A percentile compares a stretch with the other conserved stretches of the same genome.
These are phyloP conservation scores for Botrytis sinoallii DNA, from an alignment of 2,329 filamentous ascomycete genomes.

Conservation along the genomic window DNA sequence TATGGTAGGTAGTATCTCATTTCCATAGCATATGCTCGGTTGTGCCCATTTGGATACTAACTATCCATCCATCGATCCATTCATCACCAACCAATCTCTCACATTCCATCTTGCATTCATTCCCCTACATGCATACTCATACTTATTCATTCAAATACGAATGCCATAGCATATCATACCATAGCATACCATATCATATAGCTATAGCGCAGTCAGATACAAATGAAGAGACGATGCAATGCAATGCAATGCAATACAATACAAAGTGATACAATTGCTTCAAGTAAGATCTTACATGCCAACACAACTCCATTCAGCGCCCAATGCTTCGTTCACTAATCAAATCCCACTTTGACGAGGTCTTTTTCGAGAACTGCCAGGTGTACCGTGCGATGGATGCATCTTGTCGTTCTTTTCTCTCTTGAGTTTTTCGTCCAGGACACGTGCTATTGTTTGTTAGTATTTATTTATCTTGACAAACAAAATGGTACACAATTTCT, in stretches of 20 bases:
- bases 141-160: neutral
- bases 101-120: neutral
- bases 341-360: constrained; percentile 40
- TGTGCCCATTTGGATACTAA: neutral
- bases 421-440: constrained; percentile 65
- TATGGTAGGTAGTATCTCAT: too few species aligned
- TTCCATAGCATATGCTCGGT: neutral
- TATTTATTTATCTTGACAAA: neutral
- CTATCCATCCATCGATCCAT: neutral
- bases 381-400: constrained; percentile 43
- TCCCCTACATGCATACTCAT: neutral
- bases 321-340: neutral
- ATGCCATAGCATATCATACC: neutral
- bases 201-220: too few species aligned
- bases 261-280: neutral
- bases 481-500: neutral
- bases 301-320: neutral
- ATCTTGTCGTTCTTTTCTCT: constrained; percentile 57
- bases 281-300: neutral
- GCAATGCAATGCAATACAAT: neutral
- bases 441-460: constrained; percentile 49
- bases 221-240: too few species aligned
- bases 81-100: neutral
- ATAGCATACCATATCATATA: too few species aligned
- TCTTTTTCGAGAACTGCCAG: constrained; percentile 54